phyloP scores from a whole-genome alignment of 1,284 basidiomycete species.

The Rhodotorula sp. region DNA sequence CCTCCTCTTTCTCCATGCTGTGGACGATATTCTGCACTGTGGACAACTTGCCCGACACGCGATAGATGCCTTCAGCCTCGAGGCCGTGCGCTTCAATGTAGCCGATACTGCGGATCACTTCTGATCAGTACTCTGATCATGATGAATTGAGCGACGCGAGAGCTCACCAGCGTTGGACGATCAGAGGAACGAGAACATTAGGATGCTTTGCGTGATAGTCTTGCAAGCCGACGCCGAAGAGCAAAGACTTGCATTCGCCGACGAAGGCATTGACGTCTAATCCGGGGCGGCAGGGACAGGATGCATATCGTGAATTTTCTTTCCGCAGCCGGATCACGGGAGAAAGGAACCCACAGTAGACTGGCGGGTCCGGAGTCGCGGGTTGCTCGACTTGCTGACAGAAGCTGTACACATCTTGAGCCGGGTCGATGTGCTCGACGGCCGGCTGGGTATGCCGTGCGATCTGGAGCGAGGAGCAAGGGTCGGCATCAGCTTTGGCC shows the following conservation, averaged over 20 bases:
- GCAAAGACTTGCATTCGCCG: slow-evolving; percentile 76
- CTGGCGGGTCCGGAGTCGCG: slow-evolving; percentile 61
- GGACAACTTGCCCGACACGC: slow-evolving; percentile 50
- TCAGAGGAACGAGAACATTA: slow-evolving; percentile 65
- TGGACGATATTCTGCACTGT: slow-evolving; percentile 65
- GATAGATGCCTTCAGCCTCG: slow-evolving; percentile 78
- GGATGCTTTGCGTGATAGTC: slow-evolving; percentile 84
- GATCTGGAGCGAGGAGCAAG: slow-evolving; percentile 5
- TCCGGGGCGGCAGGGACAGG: slow-evolving; percentile 50
- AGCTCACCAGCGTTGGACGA: slow-evolving; percentile 58
- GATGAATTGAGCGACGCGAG: slow-evolving; percentile 32
- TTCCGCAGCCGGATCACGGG: slow-evolving; percentile 3
- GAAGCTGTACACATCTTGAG: slow-evolving; percentile 17
- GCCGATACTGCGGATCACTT: slow-evolving; percentile 25
- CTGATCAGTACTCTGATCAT: not conserved
- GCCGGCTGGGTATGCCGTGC: slow-evolving; percentile 15
- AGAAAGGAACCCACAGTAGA: slow-evolving; percentile 53
- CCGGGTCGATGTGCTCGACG: slow-evolving; percentile 13
- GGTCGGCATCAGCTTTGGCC: not conserved
- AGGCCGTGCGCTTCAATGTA: slow-evolving; percentile 56
- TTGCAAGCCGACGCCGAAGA: slow-evolving; percentile 86
- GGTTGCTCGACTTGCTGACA: not conserved
- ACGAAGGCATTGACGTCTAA: slow-evolving; percentile 79
- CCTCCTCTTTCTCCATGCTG: slow-evolving; percentile 84
- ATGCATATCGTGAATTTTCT: too few relatives aligned